Evolutionary conservation across 176 grass and related monocot genomes (phyloP), one percentile per base, ranked within the genome.

Genomic region (Rhipidocladum racemiflorum): DNA sequence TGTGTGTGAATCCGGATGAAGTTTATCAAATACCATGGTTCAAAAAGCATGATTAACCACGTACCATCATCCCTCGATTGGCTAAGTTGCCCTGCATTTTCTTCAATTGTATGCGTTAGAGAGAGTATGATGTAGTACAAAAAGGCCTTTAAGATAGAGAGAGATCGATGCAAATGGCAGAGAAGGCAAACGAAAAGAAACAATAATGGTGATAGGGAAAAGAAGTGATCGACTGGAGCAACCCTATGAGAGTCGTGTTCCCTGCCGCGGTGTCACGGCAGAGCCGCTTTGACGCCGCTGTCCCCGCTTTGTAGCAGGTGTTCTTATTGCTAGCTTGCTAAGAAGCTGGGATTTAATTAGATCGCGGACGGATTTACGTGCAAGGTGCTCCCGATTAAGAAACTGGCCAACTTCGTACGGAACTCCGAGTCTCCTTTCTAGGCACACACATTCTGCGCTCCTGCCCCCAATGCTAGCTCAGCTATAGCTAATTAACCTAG

Each of bases 401-500:
- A 82, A 85, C 14, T 42, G 60, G 23, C 0, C n/a, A 23, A 28
- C 43, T 25, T 80, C 74, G 82, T 93, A 93, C 88, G 72, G 65
- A 61, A 15, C 85, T 78, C 77, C 44, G 57, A 87, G 77, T 49
- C 32, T 80, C 36, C 82, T 94, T 95, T 91, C 92, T 87, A 87
- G 96, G 90, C 86, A 90, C 96, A 94, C 90, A 91, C 92, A 95
- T 99, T 85, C 87, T 93, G 91, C 91, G 85, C 79, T 94, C 89
- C 95, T 99, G 96, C 92, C 81, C 93, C 92, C 93, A 73, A 95
- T 87, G 93, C 55, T n/a, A n/a, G n/a, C n/a, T 59, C 15, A 13
- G 2, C 51, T 9, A 2, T 24, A 16, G 5, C 25, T 61, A 61
- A 61, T 61, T 61, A 29, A 32, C 30, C 44, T 42, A 60, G 2